Evolutionary conservation across 139 green algal genomes (phyloP), one percentile per base, ranked within the genome.

Genomic region (Parachlorella kessleri): DNA sequence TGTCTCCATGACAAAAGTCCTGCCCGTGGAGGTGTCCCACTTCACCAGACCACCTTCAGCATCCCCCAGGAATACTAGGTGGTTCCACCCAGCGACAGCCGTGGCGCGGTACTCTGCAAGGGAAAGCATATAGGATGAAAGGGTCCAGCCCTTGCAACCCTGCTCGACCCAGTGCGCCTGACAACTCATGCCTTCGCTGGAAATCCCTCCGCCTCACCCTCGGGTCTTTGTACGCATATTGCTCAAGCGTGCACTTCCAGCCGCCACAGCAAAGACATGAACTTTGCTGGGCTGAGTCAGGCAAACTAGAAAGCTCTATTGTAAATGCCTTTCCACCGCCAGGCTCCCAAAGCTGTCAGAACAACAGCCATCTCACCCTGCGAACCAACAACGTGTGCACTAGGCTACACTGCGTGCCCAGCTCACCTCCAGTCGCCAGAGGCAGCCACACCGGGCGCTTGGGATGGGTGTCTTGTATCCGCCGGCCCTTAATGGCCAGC

Each of bases 11-110:
- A 75, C 77, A 2, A 73, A 33, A 1, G 69, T 77, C 37, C 48
- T 23, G 21, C 69, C 66, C 32, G 69, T 38, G 4, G 24, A 59
- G 21, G 81, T 89, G 79, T 96, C 89, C 92, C 93, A 97, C 32
- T 89, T 73, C 55, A 84, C 82, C 63, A 97, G 81, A 10, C 70
- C 79, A 33, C 93, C 93, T 42, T 93, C 88, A 0, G 42, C 75
- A 70, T 95, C 93, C 0, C 93, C 93, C 70, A 97, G 54, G 42
- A 93, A 72, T 30, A 93, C 77, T 21, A 86, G 70, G 69, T 72
- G 35, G 26, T 86, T 86, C 81, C 84, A 89, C 24, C 83, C 87
- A 41, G 83, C 84, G 33, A 94, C 72, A 33, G 88, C 87, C 7
- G 83, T 94, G 33, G 82, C 88, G 1, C 82, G 55, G 23, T 88